Conservation (phyloP, 2,329 filamentous ascomycete species). For the Phialophora macrospora region DNA sequence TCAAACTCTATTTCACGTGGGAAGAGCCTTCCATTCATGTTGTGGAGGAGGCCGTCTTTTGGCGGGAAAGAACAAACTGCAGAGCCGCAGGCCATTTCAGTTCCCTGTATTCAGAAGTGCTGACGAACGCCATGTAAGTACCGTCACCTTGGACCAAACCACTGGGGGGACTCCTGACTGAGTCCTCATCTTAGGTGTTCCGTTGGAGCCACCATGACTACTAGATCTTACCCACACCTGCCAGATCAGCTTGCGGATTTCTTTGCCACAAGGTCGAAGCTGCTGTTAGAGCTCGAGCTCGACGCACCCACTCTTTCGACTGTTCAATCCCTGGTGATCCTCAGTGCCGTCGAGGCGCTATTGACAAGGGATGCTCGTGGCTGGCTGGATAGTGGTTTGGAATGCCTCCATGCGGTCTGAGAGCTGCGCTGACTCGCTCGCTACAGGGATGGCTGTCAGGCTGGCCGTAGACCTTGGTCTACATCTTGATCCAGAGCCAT, state of each 20-base stretch:
- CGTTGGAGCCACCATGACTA: slow-evolving; percentile 26
- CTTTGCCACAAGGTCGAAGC: slow-evolving; percentile 38
- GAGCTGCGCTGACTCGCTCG: not conserved
- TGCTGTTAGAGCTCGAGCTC: slow-evolving; percentile 39
- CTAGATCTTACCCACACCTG: slow-evolving; percentile 21
- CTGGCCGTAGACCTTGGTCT: slow-evolving; percentile 34
- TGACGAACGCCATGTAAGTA: slow-evolving; percentile 33
- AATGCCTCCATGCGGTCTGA: not conserved
- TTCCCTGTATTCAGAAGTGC: slow-evolving; percentile 28
- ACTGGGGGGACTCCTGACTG: not conserved
- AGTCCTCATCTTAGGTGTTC: slow-evolving; percentile 19
- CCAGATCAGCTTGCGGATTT: slow-evolving; percentile 36
- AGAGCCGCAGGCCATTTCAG: slow-evolving; percentile 15
- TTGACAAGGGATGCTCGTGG: slow-evolving; percentile 39
- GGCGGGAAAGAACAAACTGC: slow-evolving; percentile 26
- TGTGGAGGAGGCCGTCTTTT: slow-evolving; percentile 33
- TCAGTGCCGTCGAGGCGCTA: slow-evolving; percentile 37
- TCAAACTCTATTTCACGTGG: slow-evolving; percentile 37
- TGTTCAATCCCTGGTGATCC: slow-evolving; percentile 37
- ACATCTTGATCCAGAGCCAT: slow-evolving; percentile 30
- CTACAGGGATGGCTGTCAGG: slow-evolving; percentile 36
- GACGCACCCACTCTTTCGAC: slow-evolving; percentile 38
- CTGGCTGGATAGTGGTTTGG: slow-evolving; percentile 40
- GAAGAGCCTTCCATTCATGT: slow-evolving; percentile 38
- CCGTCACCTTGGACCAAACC: not conserved